Conservation (phyloP, 768 basidiomycete species). For the Tremella mesenterica region DNA sequence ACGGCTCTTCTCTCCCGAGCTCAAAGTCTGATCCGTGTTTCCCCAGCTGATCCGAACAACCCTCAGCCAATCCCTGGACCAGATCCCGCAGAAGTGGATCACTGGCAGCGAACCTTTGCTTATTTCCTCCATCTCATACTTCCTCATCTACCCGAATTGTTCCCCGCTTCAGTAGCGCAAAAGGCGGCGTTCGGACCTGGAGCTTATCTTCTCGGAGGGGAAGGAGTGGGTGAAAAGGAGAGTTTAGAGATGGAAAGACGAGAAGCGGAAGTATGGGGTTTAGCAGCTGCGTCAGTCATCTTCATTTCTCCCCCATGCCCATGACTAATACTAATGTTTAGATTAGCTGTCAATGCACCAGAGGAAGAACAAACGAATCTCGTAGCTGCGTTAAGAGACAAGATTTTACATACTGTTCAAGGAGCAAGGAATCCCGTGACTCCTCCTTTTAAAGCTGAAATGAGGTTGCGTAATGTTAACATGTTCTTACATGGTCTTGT, state of each 20-base stretch:
- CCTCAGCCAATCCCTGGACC: constrained; percentile 49
- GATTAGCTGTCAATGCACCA: constrained; percentile 68
- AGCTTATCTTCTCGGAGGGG: constrained; percentile 42
- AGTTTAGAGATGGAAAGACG: constrained; percentile 41
- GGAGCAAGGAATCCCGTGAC: constrained; percentile 66
- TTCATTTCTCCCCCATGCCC: constrained; percentile 55
- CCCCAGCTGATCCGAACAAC: constrained; percentile 51
- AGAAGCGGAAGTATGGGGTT: constrained; percentile 44
- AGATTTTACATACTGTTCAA: constrained; percentile 73
- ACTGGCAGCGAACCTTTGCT: constrained; percentile 81
- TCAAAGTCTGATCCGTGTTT: constrained; percentile 77
- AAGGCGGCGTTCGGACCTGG: constrained; percentile 46
- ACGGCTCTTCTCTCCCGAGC: constrained; percentile 86
- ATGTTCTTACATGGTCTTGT: constrained; percentile 50
- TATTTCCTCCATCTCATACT: constrained; percentile 72
- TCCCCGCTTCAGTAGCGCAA: constrained; percentile 67
- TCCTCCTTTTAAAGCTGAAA: constrained; percentile 57
- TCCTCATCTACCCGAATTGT: constrained; percentile 67
- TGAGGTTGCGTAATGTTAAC: constrained; percentile 86
- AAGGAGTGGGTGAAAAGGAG: constrained; percentile 28
- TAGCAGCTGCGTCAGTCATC: constrained; percentile 45
- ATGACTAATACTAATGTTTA: constrained; percentile 35
- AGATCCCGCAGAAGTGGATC: constrained; percentile 59
- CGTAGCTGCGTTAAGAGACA: constrained; percentile 77
- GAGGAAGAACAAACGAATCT: constrained; percentile 80